A percentile compares a stretch with the other conserved stretches of the same genome.
Evolutionary conservation across 208 protist species (phyloP).

Genomic region (Trypanosoma avium): DNA sequence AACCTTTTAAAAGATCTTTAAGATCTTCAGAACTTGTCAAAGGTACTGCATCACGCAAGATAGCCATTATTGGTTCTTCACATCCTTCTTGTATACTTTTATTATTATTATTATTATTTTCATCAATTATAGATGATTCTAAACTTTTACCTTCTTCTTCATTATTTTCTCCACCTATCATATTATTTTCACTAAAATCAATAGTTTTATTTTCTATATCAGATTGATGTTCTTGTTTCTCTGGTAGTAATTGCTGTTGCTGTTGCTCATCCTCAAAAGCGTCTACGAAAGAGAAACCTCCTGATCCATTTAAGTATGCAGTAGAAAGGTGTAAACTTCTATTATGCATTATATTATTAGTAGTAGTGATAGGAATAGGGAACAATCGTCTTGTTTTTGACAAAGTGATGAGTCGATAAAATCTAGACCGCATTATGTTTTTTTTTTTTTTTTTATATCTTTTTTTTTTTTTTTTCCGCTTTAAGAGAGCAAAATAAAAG

Average conservation of each 20-base stretch:
- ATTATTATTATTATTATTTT: neutral
- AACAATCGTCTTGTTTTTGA: conserved; percentile 1
- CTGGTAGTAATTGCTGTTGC: neutral
- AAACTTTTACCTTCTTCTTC: too few relatives aligned
- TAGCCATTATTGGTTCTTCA: conserved; percentile 32
- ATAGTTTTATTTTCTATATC: neutral
- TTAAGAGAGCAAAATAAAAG: neutral
- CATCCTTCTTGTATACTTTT: conserved; percentile 15
- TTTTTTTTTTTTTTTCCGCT: neutral
- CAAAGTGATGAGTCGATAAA: conserved; percentile 1
- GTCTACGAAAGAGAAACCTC: conserved; percentile 1
- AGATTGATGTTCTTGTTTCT: neutral
- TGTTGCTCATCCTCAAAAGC: conserved; percentile 20
- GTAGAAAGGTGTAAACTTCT: conserved; percentile 6
- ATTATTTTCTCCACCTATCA: too few relatives aligned
- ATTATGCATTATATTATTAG: neutral
- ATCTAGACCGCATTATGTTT: neutral
- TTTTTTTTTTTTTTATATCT: neutral
- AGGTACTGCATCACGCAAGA: conserved; percentile 53
- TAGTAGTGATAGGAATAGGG: neutral
- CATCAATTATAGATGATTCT: neutral
- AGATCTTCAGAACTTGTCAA: conserved; percentile 50
- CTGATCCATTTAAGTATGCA: neutral
- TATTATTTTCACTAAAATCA: too few relatives aligned
- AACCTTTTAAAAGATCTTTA: conserved; percentile 51